Conservation (phyloP, 768 basidiomycete genomes). For the Boletellus sp. region DNA sequence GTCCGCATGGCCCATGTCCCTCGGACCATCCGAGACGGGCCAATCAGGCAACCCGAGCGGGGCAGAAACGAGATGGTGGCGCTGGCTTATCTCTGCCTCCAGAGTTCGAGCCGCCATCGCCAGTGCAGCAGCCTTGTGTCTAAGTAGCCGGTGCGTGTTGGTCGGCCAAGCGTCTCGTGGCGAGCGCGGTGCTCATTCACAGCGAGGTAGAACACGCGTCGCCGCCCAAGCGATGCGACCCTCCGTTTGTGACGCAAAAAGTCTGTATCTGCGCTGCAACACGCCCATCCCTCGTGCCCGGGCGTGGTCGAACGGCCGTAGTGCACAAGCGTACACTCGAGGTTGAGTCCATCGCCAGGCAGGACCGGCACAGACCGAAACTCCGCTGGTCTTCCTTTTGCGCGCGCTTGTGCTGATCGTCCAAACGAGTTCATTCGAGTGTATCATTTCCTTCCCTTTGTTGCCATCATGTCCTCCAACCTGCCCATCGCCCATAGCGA, state of each 20-base stretch:
- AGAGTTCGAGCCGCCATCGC: neutral
- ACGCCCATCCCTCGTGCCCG: neutral
- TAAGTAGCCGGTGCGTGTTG: neutral
- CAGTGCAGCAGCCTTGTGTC: neutral
- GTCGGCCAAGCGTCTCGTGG: neutral
- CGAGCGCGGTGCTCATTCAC: neutral
- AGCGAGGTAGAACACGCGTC: neutral
- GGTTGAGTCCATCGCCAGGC: too few species aligned
- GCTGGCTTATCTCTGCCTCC: neutral
- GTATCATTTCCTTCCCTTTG: conserved; percentile 22
- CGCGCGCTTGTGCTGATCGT: conserved; percentile 25
- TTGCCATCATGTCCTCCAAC: conserved; percentile 59
- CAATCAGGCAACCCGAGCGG: neutral
- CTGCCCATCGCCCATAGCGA: conserved; percentile 58
- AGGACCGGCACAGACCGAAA: conserved; percentile 32
- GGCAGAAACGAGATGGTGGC: neutral
- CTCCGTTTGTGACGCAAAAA: too few species aligned
- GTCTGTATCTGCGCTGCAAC: neutral
- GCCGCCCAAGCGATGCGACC: too few species aligned
- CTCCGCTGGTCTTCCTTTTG: conserved; percentile 30
- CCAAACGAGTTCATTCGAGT: conserved; percentile 14
- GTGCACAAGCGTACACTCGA: too few species aligned
- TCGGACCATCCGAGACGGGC: too few species aligned
- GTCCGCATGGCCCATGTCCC: too few species aligned
- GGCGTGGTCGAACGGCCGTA: too few species aligned